These are phyloP conservation scores for Henckelia pumila DNA, from an alignment of 257 asterid species.

Conservation along the genomic window DNA sequence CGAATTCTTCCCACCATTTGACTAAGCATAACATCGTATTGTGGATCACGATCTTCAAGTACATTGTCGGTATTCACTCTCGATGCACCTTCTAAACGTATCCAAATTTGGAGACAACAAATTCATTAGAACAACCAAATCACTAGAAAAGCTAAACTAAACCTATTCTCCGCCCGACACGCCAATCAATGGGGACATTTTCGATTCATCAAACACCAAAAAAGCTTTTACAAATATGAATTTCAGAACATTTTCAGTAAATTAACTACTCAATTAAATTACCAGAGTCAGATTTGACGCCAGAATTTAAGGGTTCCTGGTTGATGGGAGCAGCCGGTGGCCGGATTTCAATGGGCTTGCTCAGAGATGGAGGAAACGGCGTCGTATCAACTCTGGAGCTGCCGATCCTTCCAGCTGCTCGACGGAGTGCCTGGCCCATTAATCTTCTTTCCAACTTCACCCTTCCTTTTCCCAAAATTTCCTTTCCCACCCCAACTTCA, in stretches of 20 bases:
- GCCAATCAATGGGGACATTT: background rate
- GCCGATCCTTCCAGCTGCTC: slow-evolving; percentile 84
- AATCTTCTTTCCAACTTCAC: slow-evolving; percentile 14
- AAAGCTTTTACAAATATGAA: background rate
- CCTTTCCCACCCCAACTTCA: slow-evolving; percentile 5
- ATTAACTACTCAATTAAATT: slow-evolving; percentile 13
- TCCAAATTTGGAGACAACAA: slow-evolving; percentile 11
- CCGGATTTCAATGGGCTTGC: slow-evolving; percentile 44
- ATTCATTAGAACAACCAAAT: slow-evolving; percentile 1
- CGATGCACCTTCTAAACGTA: slow-evolving; percentile 35
- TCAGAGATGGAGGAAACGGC: slow-evolving; percentile 43
- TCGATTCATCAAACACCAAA: background rate
- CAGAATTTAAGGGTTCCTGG: slow-evolving; percentile 23
- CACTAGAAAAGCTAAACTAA: background rate
- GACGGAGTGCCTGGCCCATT: slow-evolving; percentile 99
- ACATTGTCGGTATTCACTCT: slow-evolving; percentile 45
- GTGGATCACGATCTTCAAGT: slow-evolving; percentile 70
- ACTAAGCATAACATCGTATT: slow-evolving; percentile 74
- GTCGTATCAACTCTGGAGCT: slow-evolving; percentile 45
- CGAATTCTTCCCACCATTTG: slow-evolving; percentile 88
- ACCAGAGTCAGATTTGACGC: slow-evolving; percentile 46
- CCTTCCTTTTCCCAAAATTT: slow-evolving; percentile 2
- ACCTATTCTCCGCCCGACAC: background rate
- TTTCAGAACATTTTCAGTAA: slow-evolving; percentile 8
- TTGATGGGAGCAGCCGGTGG: slow-evolving; percentile 35